Conservation (phyloP, 1,284 basidiomycete species). For the Marasmius tenuissimus region DNA sequence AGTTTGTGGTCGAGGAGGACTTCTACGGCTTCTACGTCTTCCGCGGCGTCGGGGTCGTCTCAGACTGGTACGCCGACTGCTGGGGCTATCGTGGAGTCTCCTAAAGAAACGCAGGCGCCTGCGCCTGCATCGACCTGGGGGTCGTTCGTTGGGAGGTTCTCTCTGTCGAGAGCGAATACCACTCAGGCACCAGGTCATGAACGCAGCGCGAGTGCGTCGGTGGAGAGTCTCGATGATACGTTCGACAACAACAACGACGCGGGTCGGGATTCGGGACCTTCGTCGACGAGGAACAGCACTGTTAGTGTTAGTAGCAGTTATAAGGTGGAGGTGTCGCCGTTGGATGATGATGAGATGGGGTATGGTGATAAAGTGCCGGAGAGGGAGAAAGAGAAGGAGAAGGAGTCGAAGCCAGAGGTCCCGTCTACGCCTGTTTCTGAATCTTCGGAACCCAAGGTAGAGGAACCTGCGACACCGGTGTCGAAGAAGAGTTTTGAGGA, state of each 20-base stretch:
- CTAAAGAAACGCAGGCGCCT: not conserved
- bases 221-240: not conserved
- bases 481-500: not conserved
- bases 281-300: not conserved
- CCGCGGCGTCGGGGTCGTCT: not conserved
- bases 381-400: not conserved
- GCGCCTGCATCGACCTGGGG: not conserved
- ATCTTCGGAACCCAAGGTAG: not conserved
- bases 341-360: not conserved
- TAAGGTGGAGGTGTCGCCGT: not conserved
- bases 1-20: slow-evolving; percentile 5
- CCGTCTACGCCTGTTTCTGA: not conserved
- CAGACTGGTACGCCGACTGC: not conserved
- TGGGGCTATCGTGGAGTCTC: not conserved
- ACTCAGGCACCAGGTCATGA: not conserved
- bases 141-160: slow-evolving; percentile 11
- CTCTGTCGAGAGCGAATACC: not conserved
- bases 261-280: not conserved
- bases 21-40: not conserved
- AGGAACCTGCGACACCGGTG: not conserved
- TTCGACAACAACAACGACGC: not conserved
- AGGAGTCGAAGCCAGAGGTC: not conserved
- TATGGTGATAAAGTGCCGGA: not conserved
- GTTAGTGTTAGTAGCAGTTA: not conserved
- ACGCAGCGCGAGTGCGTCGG: not conserved